Base-by-base conservation (phyloP, 495 filamentous ascomycete genomes). In the Aspergillus incahuasiensis region DNA sequence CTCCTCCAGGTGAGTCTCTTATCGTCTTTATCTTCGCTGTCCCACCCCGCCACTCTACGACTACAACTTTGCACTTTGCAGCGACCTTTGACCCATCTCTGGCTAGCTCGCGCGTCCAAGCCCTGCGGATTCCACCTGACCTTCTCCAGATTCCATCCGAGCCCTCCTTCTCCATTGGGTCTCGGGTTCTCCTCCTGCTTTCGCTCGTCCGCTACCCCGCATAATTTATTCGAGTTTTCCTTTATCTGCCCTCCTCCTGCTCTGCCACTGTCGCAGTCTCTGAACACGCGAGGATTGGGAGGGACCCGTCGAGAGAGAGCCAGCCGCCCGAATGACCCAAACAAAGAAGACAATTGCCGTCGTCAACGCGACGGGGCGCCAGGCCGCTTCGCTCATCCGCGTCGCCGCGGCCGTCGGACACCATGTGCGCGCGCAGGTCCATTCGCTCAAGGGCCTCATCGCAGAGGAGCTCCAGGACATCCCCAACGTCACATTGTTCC, bases 331-430 rank as follows among this genome's bases (percentile, higher is more conserved):
- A 60, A 77, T 77, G 73, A 72, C 71, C 63, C 73, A 74, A 71
- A 68, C 69, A 54, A 70, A 80, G 63, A 89, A 91, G 74, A 92
- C 85, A 45, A 90, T 96, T 61, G 91, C 90, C 61, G 86, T 94
- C 64, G 91, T 96, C 68, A 97, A 97, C 72, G 86, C 87, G 69
- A 89, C 87, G 59, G 92, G 92, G 56, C 86, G 92, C 57, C 92
- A 97, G 79, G 90, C 91, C 28, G 92, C 92, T 41, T 95, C 91
- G 35, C 81, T 97, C 66, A 90, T 96, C 52, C 86, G 92, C 44
- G 91, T 95, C 62, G 92, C 92, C 19, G 87, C 88, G 9, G 92
- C 92, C 28, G 86, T 97, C 19, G 92, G 92, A 50, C 95, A 94
- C 74, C 79, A 85, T 62, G 91, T 97, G 16, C 85, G 89, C 60